phyloP scores from a whole-genome alignment of 768 basidiomycete species.

The Xerocomus potaroensis region DNA sequence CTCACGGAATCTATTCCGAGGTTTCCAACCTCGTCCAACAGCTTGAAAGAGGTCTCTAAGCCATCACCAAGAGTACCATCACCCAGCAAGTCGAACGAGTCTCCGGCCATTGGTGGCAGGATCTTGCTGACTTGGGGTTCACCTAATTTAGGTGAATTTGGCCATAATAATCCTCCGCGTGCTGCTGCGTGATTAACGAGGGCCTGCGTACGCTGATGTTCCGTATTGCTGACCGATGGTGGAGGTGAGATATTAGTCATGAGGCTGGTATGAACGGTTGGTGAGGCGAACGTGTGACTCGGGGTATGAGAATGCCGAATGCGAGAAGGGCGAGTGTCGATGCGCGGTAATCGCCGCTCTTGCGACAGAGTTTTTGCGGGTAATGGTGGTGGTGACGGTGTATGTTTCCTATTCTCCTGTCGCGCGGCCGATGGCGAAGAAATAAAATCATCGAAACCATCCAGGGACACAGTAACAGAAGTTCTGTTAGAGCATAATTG shows the following conservation, averaged over 20 bases:
- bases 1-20: neutral
- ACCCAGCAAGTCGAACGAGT: slow-evolving; percentile 19
- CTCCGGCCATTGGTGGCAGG: slow-evolving; percentile 1
- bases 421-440: slow-evolving; percentile 23
- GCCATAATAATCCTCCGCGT: slow-evolving; percentile 38
- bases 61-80: neutral
- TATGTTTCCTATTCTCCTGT: slow-evolving; percentile 25
- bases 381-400: slow-evolving; percentile 45
- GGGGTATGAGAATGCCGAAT: slow-evolving; percentile 17
- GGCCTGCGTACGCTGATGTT: slow-evolving; percentile 54
- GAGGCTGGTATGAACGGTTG: slow-evolving; percentile 13
- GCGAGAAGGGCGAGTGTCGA: slow-evolving; percentile 14
- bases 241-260: slow-evolving; percentile 6
- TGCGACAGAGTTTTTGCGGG: slow-evolving; percentile 31
- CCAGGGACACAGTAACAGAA: slow-evolving; percentile 31
- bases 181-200: slow-evolving; percentile 56
- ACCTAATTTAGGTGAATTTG: slow-evolving; percentile 19
- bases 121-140: slow-evolving; percentile 27
- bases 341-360: slow-evolving; percentile 1
- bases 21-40: neutral
- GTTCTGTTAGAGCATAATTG: slow-evolving; percentile 17
- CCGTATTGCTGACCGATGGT: slow-evolving; percentile 34
- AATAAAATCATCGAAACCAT: slow-evolving; percentile 48
- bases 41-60: neutral
- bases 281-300: slow-evolving; percentile 12